These are phyloP conservation scores for Brettanomyces naardenensis DNA, from an alignment of 805 yeast species.

Conservation along the genomic window DNA sequence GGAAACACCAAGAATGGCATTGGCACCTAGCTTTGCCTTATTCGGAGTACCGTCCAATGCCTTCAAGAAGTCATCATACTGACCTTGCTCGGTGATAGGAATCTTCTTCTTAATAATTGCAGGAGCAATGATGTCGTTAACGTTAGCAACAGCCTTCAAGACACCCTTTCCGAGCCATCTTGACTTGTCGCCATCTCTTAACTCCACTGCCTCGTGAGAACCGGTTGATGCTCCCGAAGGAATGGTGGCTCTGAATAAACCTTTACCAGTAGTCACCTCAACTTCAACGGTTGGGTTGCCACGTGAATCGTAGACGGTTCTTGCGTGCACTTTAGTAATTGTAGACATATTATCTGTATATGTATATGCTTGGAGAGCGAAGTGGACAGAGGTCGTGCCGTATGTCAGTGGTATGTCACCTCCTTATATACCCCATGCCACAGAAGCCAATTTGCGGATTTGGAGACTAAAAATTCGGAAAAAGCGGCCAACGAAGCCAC, in stretches of 20 bases:
- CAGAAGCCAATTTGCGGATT: too few species aligned
- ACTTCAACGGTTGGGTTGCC: slow-evolving; percentile 99
- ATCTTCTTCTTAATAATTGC: slow-evolving; percentile 75
- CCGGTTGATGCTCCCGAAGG: slow-evolving; percentile 99
- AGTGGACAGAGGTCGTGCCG: too few species aligned
- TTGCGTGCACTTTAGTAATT: slow-evolving; percentile 79
- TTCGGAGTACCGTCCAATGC: slow-evolving; percentile 93
- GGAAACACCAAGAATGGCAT: slow-evolving; percentile 97
- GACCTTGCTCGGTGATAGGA: slow-evolving; percentile 80
- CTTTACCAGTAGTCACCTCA: slow-evolving; percentile 86
- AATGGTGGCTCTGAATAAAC: slow-evolving; percentile 93
- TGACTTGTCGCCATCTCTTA: slow-evolving; percentile 96
- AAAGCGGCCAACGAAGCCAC: too few species aligned
- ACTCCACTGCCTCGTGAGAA: slow-evolving; percentile 96
- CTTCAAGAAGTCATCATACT: slow-evolving; percentile 79
- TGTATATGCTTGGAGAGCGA: neutral
- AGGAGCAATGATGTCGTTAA: slow-evolving; percentile 91
- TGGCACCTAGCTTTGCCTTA: slow-evolving; percentile 97
- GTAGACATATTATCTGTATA: slow-evolving; percentile 33
- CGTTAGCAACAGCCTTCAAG: slow-evolving; percentile 91
- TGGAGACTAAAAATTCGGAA: too few species aligned
- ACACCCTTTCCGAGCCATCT: slow-evolving; percentile 99
- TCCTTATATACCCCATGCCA: too few species aligned
- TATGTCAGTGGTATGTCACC: neutral
- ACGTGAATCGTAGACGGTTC: slow-evolving; percentile 98